Evolutionary conservation across 495 filamentous ascomycete species (phyloP), one percentile per base, ranked within the genome.

Genomic region (Patellaria atrata): DNA sequence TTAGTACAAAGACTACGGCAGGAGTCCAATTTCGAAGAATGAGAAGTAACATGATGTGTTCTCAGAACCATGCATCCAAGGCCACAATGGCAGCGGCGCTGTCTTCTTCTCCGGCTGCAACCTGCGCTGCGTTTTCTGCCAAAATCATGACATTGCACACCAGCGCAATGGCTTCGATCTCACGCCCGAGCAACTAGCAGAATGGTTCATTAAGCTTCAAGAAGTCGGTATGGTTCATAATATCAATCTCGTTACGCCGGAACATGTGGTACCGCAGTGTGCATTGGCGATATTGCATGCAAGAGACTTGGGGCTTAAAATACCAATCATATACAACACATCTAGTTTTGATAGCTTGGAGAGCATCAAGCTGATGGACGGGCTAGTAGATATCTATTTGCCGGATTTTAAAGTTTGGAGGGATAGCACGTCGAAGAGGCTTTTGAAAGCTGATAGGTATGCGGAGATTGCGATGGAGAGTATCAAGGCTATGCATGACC

Each of bases 351-450:
- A 84, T 54, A 79, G 71, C 1, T 53, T 79, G 3, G 72, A 67
- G 0, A 79, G 73, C 0, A 51, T 85, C 0, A 51, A 69, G 22
- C 58, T 85, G 2, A 58, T 85, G 27, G 73, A 83, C 43, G 81
- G 79, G 0, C 59, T 84, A 7, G 69, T 85, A 0, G 79, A 85
- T 50, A 79, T 85, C 26, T 84, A 83, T 50, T 60, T 84, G 6
- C 71, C 79, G 0, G 79, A 84, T 43, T 82, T 85, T 61, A 84
- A 85, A 45, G 71, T 82, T 3, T 85, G 79, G 79, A 62, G 60
- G 10, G 50, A 53, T 12, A 53, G 37, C 6, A 76, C 74, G 3
- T 75, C 74, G n/a, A 71, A 64, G 29, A 63, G 79, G 0, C 57
- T 84, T 17, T 60, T 85, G 11, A 85, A 85, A 44, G 77, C 70